phyloP scores from a whole-genome alignment of 2,329 filamentous ascomycete species.

The Leptographium wingfieldii region DNA sequence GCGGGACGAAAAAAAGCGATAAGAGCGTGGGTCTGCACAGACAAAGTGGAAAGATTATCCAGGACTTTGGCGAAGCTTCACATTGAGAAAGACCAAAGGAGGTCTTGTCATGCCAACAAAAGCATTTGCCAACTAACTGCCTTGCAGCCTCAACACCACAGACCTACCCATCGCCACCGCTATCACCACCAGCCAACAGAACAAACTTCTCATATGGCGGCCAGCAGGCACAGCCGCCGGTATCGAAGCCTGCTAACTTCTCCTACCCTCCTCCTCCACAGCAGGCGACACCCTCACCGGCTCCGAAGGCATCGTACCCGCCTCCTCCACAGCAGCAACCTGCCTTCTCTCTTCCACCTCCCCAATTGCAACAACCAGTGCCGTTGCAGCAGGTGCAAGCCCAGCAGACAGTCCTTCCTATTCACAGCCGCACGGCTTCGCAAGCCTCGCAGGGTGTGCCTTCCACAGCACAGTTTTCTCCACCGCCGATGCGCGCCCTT shows the following conservation, averaged over 20 bases:
- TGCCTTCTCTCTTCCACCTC: slow-evolving; percentile 16
- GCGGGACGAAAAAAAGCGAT: background rate
- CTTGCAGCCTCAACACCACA: slow-evolving; percentile 6
- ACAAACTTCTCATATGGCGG: slow-evolving; percentile 23
- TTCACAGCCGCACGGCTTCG: slow-evolving; percentile 23
- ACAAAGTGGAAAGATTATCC: background rate
- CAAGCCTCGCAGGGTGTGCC: slow-evolving; percentile 15
- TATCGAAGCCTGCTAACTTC: slow-evolving; percentile 14
- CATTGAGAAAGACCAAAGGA: background rate
- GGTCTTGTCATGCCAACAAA: background rate
- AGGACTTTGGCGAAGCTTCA: background rate
- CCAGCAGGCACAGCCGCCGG: slow-evolving; percentile 17
- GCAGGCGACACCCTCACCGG: slow-evolving; percentile 19
- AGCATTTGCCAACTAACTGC: background rate
- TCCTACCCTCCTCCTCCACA: slow-evolving; percentile 22
- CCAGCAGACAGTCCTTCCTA: slow-evolving; percentile 21
- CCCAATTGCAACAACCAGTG: slow-evolving; percentile 13
- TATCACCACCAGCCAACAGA: slow-evolving; percentile 23
- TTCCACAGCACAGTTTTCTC: slow-evolving; percentile 15
- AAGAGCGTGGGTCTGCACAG: background rate
- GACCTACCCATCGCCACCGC: slow-evolving; percentile 23
- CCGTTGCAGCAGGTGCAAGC: slow-evolving; percentile 15
- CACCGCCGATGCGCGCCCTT: slow-evolving; percentile 19
- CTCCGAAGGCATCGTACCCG: slow-evolving; percentile 20
- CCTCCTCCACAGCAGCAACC: slow-evolving; percentile 19